These are phyloP conservation scores for Podochytrium sp. DNA, from an alignment of 192 early-diverging fungal genomes.

Conservation along the genomic window DNA sequence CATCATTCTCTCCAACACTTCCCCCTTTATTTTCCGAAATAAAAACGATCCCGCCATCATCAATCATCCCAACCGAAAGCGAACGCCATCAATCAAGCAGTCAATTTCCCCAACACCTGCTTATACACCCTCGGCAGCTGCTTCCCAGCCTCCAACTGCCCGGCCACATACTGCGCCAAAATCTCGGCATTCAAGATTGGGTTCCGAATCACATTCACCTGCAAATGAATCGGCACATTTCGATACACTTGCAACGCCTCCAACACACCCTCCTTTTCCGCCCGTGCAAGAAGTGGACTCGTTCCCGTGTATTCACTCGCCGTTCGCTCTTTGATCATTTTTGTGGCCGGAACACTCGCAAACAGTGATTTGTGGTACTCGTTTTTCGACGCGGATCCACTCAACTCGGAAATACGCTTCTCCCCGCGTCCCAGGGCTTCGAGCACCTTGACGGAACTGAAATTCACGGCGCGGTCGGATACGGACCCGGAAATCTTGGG, in stretches of 20 bases:
- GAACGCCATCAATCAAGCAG: too few relatives aligned
- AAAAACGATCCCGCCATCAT: too few relatives aligned
- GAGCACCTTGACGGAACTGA: slow-evolving; percentile 35
- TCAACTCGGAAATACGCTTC: slow-evolving; percentile 29
- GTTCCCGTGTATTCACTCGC: neutral
- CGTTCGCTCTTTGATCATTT: slow-evolving; percentile 20
- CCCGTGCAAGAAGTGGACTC: neutral
- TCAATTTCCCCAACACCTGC: slow-evolving; percentile 25
- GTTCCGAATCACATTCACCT: slow-evolving; percentile 54
- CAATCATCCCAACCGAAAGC: too few relatives aligned
- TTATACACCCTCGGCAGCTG: slow-evolving; percentile 44
- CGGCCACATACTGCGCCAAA: slow-evolving; percentile 48
- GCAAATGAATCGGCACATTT: slow-evolving; percentile 48
- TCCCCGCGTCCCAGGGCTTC: slow-evolving; percentile 47
- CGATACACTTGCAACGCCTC: slow-evolving; percentile 50
- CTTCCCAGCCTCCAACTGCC: slow-evolving; percentile 20
- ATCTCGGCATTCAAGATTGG: slow-evolving; percentile 56
- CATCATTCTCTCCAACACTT: too few relatives aligned
- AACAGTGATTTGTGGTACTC: slow-evolving; percentile 37
- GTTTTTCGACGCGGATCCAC: slow-evolving; percentile 5
- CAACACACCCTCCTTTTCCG: slow-evolving; percentile 22
- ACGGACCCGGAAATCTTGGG: slow-evolving; percentile 4
- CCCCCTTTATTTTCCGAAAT: too few relatives aligned
- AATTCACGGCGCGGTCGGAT: slow-evolving; percentile 27
- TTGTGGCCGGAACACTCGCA: slow-evolving; percentile 21